Conservation (phyloP, 148 eudicot genomes). For the Nepenthes gracilis region DNA sequence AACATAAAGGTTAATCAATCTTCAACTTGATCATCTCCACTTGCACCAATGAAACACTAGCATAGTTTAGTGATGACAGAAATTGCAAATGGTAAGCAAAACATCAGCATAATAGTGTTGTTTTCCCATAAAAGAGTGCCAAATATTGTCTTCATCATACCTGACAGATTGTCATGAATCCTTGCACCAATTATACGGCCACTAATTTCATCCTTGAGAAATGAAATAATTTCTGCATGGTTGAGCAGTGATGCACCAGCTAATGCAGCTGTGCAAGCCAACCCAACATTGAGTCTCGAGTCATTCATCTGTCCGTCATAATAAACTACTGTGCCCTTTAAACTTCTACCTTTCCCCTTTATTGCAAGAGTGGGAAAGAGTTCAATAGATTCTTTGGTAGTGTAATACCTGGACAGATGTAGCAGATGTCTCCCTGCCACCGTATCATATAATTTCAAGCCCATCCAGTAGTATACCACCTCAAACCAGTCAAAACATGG, state of each 20-base stretch:
- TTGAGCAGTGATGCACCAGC: conserved; percentile 90
- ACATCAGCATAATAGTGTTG: not conserved
- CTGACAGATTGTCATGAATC: conserved; percentile 64
- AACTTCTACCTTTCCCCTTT: conserved; percentile 47
- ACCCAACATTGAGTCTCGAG: conserved; percentile 73
- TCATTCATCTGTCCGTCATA: conserved; percentile 99
- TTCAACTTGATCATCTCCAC: not conserved
- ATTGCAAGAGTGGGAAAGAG: conserved; percentile 88
- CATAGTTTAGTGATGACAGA: not conserved
- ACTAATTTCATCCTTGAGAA: conserved; percentile 60
- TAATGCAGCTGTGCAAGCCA: conserved; percentile 93
- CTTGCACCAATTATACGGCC: conserved; percentile 77
- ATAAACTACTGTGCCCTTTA: conserved; percentile 95
- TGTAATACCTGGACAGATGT: conserved; percentile 86
- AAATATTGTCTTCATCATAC: conserved; percentile 16
- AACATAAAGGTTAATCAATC: not conserved
- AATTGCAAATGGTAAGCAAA: not conserved
- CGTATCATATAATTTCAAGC: conserved; percentile 85
- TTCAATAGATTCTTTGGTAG: conserved; percentile 75
- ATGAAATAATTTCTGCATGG: conserved; percentile 81
- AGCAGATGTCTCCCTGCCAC: conserved; percentile 70
- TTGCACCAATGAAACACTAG: not conserved
- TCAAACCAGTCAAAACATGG: conserved; percentile 96
- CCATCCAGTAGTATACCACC: conserved; percentile 84
- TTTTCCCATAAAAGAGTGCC: not conserved